phyloP scores from a whole-genome alignment of 257 asterid species.

The Capsicum rhomboideum region DNA sequence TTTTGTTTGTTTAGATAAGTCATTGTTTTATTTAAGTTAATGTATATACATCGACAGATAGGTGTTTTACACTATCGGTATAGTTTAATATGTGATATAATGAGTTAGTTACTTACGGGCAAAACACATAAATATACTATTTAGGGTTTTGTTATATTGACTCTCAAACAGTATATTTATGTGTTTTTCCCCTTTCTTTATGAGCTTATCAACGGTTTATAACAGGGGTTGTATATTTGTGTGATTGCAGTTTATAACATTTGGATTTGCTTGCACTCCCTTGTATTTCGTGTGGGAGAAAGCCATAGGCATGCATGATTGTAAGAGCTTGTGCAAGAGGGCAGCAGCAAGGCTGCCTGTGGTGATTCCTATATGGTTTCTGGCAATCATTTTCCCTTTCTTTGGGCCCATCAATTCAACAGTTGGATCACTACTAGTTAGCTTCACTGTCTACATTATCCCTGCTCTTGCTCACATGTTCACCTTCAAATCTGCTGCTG shows the following conservation, averaged over 20 bases:
- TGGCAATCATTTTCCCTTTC: constrained; percentile 29
- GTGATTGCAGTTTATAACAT: constrained; percentile 42
- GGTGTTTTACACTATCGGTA: too few relatives aligned
- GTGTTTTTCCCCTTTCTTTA: too few relatives aligned
- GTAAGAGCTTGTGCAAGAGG: constrained; percentile 23
- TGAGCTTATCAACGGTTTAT: too few relatives aligned
- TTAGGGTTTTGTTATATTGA: too few relatives aligned
- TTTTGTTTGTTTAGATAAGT: too few relatives aligned
- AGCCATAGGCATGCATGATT: constrained; percentile 24
- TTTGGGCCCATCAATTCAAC: constrained; percentile 39
- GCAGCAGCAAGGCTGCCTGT: constrained; percentile 29
- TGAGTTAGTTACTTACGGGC: too few relatives aligned
- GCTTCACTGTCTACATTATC: constrained; percentile 33
- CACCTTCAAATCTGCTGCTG: constrained; percentile 26
- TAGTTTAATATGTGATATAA: too few relatives aligned
- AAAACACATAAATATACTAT: too few relatives aligned
- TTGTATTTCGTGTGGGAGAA: constrained; percentile 17
- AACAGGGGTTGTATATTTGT: too few relatives aligned
- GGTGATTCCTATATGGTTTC: constrained; percentile 22
- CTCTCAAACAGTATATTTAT: too few relatives aligned
- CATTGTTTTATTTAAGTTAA: too few relatives aligned
- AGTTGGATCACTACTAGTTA: constrained; percentile 36
- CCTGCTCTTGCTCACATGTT: constrained; percentile 42
- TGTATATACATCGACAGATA: too few relatives aligned
- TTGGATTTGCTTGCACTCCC: constrained; percentile 36